A percentile compares a stretch with the other conserved stretches of the same genome.
phyloP scores from a whole-genome alignment of 2,329 filamentous ascomycete genomes.

The Fusarium zealandicum region DNA sequence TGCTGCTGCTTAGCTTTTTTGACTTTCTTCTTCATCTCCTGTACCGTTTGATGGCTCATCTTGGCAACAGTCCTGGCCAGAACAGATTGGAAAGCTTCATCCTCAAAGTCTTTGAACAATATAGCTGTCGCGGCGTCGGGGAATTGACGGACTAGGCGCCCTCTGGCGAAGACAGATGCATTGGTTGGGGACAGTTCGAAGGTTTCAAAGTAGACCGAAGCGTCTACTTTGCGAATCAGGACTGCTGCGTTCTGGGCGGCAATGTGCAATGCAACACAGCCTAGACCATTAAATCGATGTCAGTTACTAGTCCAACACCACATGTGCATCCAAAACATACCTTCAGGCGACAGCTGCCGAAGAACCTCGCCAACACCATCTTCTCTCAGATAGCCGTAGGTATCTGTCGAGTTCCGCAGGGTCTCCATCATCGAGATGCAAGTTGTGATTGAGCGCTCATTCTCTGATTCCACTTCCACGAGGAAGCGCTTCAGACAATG shows the following conservation, averaged over 20 bases:
- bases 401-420: constrained; percentile 2
- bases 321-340: background rate
- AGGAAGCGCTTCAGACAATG: constrained; percentile 13
- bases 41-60: constrained; percentile 42
- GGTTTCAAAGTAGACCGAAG: constrained; percentile 14
- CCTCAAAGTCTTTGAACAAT: background rate
- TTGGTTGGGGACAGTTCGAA: constrained; percentile 29
- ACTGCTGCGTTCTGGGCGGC: constrained; percentile 27
- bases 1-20: constrained; percentile 48
- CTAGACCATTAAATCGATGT: background rate
- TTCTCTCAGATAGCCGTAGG: constrained; percentile 5
- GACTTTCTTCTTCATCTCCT: constrained; percentile 31
- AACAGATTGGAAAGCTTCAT: constrained; percentile 29
- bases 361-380: background rate
- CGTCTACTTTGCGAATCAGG: constrained; percentile 2
- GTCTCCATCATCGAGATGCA: constrained; percentile 21
- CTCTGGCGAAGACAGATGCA: constrained; percentile 8
- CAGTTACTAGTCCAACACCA: background rate
- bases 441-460: background rate
- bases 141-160: constrained; percentile 21
- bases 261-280: constrained; percentile 9
- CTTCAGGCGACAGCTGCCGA: background rate
- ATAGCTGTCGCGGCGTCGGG: constrained; percentile 17
- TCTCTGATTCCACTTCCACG: background rate
- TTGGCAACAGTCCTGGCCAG: constrained; percentile 39